Conservation (phyloP, 169 alveolate genomes). For the Eimeria brunetti region DNA sequence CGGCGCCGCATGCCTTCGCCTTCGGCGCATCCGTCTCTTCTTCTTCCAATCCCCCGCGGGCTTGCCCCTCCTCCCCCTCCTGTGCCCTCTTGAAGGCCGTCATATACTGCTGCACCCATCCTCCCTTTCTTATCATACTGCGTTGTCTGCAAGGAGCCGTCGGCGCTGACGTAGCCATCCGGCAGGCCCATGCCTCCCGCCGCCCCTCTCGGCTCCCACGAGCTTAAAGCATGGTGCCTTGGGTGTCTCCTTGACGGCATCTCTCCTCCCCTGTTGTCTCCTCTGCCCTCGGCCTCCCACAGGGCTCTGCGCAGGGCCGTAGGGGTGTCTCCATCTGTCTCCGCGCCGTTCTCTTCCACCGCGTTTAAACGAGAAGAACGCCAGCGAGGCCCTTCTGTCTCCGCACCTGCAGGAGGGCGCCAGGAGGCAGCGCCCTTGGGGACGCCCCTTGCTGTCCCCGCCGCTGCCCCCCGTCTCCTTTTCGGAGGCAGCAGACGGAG, state of each 20-base stretch:
- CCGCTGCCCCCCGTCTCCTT: neutral
- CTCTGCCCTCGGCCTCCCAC: constrained; percentile 16
- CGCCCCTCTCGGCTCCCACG: neutral
- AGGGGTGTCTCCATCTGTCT: constrained; percentile 38
- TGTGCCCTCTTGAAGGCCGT: neutral
- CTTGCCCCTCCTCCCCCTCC: neutral
- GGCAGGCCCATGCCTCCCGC: neutral
- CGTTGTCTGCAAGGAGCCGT: constrained; percentile 27
- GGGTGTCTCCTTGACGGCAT: neutral
- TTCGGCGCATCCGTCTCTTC: constrained; percentile 4
- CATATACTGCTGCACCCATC: neutral
- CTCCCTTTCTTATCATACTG: constrained; percentile 8
- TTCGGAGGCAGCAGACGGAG: constrained; percentile 50
- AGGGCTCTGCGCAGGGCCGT: constrained; percentile 27
- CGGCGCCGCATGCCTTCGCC: constrained; percentile 3
- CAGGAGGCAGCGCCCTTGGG: neutral
- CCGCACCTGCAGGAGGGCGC: constrained; percentile 1
- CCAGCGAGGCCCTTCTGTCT: neutral
- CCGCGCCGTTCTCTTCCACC: constrained; percentile 29
- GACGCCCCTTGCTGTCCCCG: constrained; percentile 9
- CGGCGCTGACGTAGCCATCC: constrained; percentile 60
- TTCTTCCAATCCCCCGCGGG: neutral
- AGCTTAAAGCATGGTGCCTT: neutral
- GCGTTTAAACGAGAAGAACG: constrained; percentile 24
- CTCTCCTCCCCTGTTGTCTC: constrained; percentile 1